phyloP scores from a whole-genome alignment of 495 filamentous ascomycete genomes.

The Penicillium pulvis region DNA sequence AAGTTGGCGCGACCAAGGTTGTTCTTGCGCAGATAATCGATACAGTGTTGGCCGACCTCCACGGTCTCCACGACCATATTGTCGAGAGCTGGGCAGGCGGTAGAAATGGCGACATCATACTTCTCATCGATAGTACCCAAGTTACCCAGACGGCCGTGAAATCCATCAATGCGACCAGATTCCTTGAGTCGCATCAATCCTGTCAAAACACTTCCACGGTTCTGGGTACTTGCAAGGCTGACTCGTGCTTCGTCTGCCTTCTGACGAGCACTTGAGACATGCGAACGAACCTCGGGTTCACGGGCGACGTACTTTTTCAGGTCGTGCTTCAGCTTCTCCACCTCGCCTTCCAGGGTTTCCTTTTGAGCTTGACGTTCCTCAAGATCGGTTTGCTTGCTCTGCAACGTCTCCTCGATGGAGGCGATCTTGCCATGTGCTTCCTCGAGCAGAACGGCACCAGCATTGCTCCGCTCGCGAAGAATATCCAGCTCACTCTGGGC shows the following conservation, averaged over 20 bases:
- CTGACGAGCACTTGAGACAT: constrained; percentile 84
- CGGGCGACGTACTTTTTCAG: constrained; percentile 68
- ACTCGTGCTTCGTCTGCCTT: constrained; percentile 94
- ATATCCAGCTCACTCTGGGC: constrained; percentile 94
- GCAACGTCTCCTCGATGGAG: constrained; percentile 67
- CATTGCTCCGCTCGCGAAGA: constrained; percentile 81
- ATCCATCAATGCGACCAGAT: constrained; percentile 93
- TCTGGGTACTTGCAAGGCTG: constrained; percentile 84
- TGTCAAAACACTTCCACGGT: constrained; percentile 86
- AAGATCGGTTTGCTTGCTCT: constrained; percentile 71
- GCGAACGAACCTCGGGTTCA: constrained; percentile 77
- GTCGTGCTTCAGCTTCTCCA: constrained; percentile 66
- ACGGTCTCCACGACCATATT: constrained; percentile 96
- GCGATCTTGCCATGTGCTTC: constrained; percentile 81
- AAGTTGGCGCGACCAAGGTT: constrained; percentile 97
- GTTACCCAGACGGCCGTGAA: constrained; percentile 93
- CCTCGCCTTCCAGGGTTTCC: constrained; percentile 71
- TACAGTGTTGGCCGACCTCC: constrained; percentile 93
- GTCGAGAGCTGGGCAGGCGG: constrained; percentile 86
- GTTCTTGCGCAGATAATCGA: constrained; percentile 95
- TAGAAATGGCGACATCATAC: constrained; percentile 96
- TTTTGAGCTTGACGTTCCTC: constrained; percentile 74
- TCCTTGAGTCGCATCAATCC: constrained; percentile 94
- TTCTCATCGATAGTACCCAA: constrained; percentile 92
- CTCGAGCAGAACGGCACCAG: constrained; percentile 77